Percentiles rank a stretch among this genome's conserved stretches.
phyloP scores from a whole-genome alignment of 2,329 filamentous ascomycete genomes.

The Thielaviopsis cerberus region DNA sequence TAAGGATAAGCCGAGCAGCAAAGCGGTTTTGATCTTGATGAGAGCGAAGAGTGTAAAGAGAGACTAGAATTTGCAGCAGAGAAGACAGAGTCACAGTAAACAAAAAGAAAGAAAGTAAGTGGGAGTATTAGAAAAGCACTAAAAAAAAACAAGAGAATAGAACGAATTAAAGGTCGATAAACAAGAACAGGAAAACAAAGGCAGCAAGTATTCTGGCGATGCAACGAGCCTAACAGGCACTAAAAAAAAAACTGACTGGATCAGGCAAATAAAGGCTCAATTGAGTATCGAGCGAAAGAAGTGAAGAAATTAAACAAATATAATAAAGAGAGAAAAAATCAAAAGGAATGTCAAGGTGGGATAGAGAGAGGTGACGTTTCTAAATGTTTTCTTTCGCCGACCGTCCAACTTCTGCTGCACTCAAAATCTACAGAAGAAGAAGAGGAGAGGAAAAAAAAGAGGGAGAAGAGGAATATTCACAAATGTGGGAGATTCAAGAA shows the following conservation, averaged over 20 bases:
- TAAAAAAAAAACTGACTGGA: neutral
- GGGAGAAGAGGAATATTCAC: neutral
- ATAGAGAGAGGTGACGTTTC: neutral
- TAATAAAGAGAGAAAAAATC: neutral
- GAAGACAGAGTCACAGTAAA: neutral
- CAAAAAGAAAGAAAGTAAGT: neutral
- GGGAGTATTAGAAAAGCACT: neutral
- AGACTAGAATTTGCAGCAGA: neutral
- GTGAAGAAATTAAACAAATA: neutral
- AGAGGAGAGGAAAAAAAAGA: neutral
- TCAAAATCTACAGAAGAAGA: neutral
- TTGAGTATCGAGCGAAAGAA: neutral
- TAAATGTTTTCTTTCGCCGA: neutral
- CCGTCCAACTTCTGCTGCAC: neutral
- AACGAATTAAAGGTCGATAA: neutral
- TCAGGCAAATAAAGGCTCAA: neutral
- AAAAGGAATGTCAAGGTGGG: neutral
- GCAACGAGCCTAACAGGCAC: neutral
- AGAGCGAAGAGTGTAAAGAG: neutral
- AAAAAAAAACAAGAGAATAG: neutral
- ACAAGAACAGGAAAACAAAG: neutral
- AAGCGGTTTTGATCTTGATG: neutral
- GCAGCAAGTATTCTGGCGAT: neutral
- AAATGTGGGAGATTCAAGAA: neutral
- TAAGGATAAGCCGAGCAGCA: neutral